These are phyloP conservation scores for Beta vulgaris DNA, from an alignment of 148 eudicot species.

Conservation along the genomic window DNA sequence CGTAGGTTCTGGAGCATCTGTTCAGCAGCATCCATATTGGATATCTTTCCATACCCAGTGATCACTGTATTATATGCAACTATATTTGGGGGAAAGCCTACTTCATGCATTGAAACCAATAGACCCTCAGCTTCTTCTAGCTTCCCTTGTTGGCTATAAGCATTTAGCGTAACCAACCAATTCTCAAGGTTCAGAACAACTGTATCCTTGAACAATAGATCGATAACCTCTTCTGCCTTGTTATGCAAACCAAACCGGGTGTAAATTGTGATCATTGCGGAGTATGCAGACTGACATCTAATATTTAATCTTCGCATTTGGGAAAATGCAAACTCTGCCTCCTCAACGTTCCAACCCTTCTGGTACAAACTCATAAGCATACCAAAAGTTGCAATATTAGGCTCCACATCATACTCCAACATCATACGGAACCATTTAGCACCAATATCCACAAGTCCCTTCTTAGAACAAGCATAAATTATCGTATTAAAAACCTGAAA, in stretches of 20 bases:
- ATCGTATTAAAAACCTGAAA: constrained; percentile 78
- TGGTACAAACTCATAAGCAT: constrained; percentile 85
- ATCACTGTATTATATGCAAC: constrained; percentile 76
- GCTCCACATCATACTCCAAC: constrained; percentile 63
- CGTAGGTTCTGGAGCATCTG: constrained; percentile 41
- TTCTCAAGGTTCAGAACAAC: constrained; percentile 64
- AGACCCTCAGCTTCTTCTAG: constrained; percentile 59
- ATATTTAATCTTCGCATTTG: constrained; percentile 54
- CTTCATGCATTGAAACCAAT: constrained; percentile 52
- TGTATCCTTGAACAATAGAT: constrained; percentile 51
- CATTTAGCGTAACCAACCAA: constrained; percentile 84
- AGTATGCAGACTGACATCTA: constrained; percentile 74
- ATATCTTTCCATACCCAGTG: constrained; percentile 79
- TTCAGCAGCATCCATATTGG: constrained; percentile 66
- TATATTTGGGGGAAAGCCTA: constrained; percentile 63
- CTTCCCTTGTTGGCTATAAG: constrained; percentile 90
- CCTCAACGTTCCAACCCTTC: constrained; percentile 67
- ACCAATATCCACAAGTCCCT: constrained; percentile 56
- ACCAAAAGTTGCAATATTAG: constrained; percentile 94
- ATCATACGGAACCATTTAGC: constrained; percentile 73
- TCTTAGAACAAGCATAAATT: constrained; percentile 75
- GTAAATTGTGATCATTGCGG: constrained; percentile 88
- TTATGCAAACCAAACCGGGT: constrained; percentile 67
- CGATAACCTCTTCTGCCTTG: constrained; percentile 69
- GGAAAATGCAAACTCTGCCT: constrained; percentile 73